Percentiles rank a stretch among this genome's conserved stretches.
Conservation (phyloP, 495 filamentous ascomycete genomes). For the Penicillium antarcticum region DNA sequence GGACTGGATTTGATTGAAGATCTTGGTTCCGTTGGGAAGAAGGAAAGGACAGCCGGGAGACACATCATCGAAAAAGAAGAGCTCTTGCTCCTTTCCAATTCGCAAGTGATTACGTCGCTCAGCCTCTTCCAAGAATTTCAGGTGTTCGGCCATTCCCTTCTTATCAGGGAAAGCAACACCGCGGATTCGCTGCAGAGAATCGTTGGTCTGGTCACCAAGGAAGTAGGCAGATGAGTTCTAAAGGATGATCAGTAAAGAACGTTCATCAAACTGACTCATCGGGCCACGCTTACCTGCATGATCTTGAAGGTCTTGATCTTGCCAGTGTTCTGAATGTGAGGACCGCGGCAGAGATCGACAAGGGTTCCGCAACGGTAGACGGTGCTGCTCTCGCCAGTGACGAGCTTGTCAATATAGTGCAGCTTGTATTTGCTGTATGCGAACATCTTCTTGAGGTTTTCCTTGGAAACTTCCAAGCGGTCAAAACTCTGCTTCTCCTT, state of each 20-base stretch:
- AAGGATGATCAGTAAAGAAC: conserved; percentile 6
- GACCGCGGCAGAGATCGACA: conserved; percentile 78
- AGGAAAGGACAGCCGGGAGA: conserved; percentile 94
- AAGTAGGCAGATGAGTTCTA: conserved; percentile 96
- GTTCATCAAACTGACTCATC: background rate
- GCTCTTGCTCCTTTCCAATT: conserved; percentile 90
- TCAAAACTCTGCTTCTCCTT: conserved; percentile 98
- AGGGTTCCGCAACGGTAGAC: conserved; percentile 85
- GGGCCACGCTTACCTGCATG: conserved; percentile 57
- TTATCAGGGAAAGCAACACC: conserved; percentile 97
- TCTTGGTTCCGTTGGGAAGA: conserved; percentile 85
- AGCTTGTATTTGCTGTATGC: conserved; percentile 94
- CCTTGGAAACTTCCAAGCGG: conserved; percentile 81
- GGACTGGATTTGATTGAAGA: conserved; percentile 81
- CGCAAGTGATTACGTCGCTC: conserved; percentile 91
- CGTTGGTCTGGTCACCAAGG: conserved; percentile 87
- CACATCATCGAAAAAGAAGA: conserved; percentile 92
- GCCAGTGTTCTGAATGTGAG: conserved; percentile 87
- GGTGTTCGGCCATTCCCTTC: conserved; percentile 83
- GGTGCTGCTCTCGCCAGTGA: conserved; percentile 86
- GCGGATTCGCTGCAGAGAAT: conserved; percentile 92
- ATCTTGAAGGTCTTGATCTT: conserved; percentile 91
- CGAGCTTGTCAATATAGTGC: conserved; percentile 91
- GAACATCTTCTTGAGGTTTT: conserved; percentile 94
- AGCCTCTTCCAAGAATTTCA: conserved; percentile 92